Conservation (phyloP, 306 rosid species). For the Prunus padus region DNA sequence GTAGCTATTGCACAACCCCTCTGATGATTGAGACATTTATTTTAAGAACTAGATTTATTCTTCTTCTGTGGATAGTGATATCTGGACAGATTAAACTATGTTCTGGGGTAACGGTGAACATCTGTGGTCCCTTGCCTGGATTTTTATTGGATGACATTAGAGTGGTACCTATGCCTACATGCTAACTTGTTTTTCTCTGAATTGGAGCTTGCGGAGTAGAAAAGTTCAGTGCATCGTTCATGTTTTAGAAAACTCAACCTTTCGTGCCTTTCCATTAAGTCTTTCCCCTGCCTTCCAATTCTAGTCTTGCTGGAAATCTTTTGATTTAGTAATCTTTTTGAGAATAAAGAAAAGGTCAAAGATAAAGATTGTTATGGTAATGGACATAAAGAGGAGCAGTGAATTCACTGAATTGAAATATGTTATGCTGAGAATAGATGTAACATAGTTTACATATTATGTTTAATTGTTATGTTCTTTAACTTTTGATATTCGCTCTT, state of each 20-base stretch:
- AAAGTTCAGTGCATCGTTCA: background rate
- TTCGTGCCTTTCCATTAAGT: background rate
- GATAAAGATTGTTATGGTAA: background rate
- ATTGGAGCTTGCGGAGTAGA: background rate
- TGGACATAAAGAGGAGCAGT: no score
- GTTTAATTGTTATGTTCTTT: background rate
- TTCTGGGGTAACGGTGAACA: background rate
- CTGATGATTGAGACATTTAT: constrained; percentile 7
- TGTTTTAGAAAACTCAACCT: background rate
- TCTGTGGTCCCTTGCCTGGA: background rate
- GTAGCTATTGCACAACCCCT: constrained; percentile 33
- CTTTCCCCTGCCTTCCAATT: background rate
- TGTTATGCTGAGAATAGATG: background rate
- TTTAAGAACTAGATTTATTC: background rate
- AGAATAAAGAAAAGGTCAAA: background rate
- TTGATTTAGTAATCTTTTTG: background rate
- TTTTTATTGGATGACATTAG: background rate
- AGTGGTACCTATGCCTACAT: background rate
- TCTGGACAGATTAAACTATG: background rate
- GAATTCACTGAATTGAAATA: background rate
- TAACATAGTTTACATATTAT: background rate
- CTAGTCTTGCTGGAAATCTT: constrained; percentile 5
- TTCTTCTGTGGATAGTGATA: background rate
- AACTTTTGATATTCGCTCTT: constrained; percentile 21
- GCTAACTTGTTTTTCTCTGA: background rate